Percentiles rank a stretch among this genome's conserved stretches.
Evolutionary conservation across 441 rosid genomes (phyloP).

Genomic region (Jatropha multifida): DNA sequence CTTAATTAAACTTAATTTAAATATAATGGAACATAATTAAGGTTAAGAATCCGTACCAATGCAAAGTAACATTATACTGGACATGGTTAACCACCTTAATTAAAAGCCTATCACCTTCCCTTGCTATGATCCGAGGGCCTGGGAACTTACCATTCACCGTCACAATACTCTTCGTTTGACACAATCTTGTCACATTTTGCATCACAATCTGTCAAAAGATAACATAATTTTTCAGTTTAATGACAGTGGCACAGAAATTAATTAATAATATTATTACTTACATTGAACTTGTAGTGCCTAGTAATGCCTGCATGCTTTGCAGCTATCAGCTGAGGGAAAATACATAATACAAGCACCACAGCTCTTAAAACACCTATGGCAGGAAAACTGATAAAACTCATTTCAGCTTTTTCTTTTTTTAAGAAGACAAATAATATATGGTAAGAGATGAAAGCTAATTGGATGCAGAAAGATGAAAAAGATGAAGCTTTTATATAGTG

Average conservation of each 20-base stretch:
- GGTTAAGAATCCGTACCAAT: conserved; percentile 36
- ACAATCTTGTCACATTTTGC: conserved; percentile 45
- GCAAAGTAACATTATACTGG: conserved; percentile 39
- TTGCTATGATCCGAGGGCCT: conserved; percentile 42
- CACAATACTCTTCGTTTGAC: conserved; percentile 45
- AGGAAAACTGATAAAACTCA: conserved; percentile 25
- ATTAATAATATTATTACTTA: conserved; percentile 13
- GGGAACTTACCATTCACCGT: conserved; percentile 51
- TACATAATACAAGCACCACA: conserved; percentile 23
- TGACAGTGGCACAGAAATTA: neutral
- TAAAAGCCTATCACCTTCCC: conserved; percentile 50
- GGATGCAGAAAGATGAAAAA: conserved; percentile 23
- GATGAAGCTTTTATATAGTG: conserved; percentile 33
- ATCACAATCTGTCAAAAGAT: conserved; percentile 33
- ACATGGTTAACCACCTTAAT: conserved; percentile 45
- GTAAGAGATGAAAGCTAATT: neutral
- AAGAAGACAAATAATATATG: neutral
- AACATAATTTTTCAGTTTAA: neutral
- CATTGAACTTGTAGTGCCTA: conserved; percentile 47
- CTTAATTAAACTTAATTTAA: neutral
- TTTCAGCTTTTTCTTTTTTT: neutral
- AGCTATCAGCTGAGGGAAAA: conserved; percentile 21
- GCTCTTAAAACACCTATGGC: conserved; percentile 17
- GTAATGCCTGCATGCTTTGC: conserved; percentile 43
- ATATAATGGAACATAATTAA: neutral